Evolutionary conservation across 257 asterid genomes (phyloP).

Genomic region (Nicotiana tomentosiformis): DNA sequence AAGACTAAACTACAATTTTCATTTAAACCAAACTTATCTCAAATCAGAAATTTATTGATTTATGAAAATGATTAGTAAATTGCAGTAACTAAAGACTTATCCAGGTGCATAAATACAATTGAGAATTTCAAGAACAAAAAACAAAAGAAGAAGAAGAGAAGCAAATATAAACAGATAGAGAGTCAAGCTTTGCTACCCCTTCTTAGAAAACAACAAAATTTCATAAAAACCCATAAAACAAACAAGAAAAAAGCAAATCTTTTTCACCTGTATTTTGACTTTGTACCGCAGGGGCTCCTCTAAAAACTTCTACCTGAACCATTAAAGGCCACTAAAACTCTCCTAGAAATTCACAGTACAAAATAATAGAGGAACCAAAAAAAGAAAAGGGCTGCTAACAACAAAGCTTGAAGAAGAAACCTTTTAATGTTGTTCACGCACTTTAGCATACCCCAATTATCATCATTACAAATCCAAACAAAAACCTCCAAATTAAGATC

Average conservation of each 20-base stretch:
- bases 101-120: not conserved
- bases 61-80: not conserved
- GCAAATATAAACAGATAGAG: not conserved
- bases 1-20: not conserved
- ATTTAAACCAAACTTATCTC: not conserved
- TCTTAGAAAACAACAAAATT: conserved; percentile 4
- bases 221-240: conserved; percentile 17
- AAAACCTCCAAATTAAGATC: conserved; percentile 23
- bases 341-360: not conserved
- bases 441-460: conserved; percentile 39
- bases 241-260: not conserved
- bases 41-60: not conserved
- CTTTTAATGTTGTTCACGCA: conserved; percentile 23
- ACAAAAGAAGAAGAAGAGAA: not conserved
- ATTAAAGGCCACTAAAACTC: conserved; percentile 19
- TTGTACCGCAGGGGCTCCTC: conserved; percentile 19
- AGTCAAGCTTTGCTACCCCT: not conserved
- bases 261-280: conserved; percentile 35
- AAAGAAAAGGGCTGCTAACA: conserved; percentile 1
- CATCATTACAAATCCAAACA: conserved; percentile 32
- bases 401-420: conserved; percentile 22
- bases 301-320: conserved; percentile 42
- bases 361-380: not conserved
- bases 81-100: not conserved
- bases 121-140: not conserved